Conservation (phyloP, 2,329 filamentous ascomycete species). For the Exophiala bonariae region DNA sequence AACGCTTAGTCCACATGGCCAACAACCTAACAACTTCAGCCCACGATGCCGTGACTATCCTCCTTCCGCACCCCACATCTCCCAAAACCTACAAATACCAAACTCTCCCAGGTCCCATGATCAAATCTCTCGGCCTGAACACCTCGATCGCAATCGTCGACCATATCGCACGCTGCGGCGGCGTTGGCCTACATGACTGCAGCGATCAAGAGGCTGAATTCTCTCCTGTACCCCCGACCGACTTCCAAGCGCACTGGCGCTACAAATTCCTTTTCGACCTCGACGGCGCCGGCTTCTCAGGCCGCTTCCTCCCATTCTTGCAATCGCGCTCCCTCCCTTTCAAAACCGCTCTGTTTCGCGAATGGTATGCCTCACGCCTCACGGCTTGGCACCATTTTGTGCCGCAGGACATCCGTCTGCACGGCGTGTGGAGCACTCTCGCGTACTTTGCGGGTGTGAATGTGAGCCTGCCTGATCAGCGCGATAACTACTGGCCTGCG, state of each 20-base stretch:
- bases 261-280: conserved; percentile 72
- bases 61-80: conserved; percentile 49
- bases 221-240: conserved; percentile 42
- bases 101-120: conserved; percentile 43
- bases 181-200: conserved; percentile 49
- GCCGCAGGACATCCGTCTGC: conserved; percentile 71
- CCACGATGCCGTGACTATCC: conserved; percentile 49
- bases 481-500: conserved; percentile 49
- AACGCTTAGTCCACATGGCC: conserved; percentile 70
- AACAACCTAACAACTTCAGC: conserved; percentile 55
- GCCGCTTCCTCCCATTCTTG: conserved; percentile 65
- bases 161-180: conserved; percentile 56
- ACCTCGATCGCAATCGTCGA: conserved; percentile 61
- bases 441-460: conserved; percentile 68
- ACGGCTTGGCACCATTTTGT: conserved; percentile 79
- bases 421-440: conserved; percentile 71
- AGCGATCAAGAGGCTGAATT: conserved; percentile 55
- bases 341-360: conserved; percentile 68
- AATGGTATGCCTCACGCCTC: conserved; percentile 77
- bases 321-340: conserved; percentile 68
- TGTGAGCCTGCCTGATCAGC: no score
- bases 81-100: conserved; percentile 54
- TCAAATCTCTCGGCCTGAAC: conserved; percentile 54
- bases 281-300: conserved; percentile 67
- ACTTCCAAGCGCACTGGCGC: conserved; percentile 61